Evolutionary conservation across 169 alveolate species (phyloP).

Genomic region (Perkinsus marinus): DNA sequence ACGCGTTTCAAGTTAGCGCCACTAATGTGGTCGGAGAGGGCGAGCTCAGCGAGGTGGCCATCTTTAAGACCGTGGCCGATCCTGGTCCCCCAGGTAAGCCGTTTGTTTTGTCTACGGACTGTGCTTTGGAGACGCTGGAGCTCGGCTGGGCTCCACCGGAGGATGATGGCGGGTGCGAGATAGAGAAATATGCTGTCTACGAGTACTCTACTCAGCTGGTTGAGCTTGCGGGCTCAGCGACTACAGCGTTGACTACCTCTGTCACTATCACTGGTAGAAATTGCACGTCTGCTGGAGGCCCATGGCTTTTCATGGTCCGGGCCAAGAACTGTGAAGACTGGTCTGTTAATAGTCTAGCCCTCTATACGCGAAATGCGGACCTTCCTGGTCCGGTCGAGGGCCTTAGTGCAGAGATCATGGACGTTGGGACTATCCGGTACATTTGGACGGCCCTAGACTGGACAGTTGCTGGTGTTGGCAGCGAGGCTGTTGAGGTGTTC

Average conservation of each 20-base stretch:
- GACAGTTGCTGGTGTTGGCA: neutral
- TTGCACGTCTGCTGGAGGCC: neutral
- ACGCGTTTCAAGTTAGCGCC: constrained; percentile 14
- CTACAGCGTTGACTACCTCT: neutral
- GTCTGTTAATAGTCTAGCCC: neutral
- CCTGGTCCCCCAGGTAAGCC: constrained; percentile 22
- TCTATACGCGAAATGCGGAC: neutral
- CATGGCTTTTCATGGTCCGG: neutral
- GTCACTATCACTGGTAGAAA: neutral
- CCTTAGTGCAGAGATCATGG: neutral
- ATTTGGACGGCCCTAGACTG: neutral
- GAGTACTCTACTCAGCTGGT: neutral
- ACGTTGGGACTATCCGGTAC: neutral
- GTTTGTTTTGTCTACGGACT: neutral
- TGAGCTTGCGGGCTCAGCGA: neutral
- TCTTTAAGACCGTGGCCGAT: constrained; percentile 14
- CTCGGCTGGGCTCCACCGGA: constrained; percentile 18
- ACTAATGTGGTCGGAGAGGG: constrained; percentile 23
- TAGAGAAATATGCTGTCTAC: constrained; percentile 12
- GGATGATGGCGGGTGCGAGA: constrained; percentile 15
- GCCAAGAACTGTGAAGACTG: constrained; percentile 1
- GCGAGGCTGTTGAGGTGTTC: neutral
- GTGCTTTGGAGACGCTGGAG: constrained; percentile 9
- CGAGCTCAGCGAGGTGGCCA: constrained; percentile 4
- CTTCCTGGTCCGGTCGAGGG: neutral